These are phyloP conservation scores for Myxozyma sirexii DNA, from an alignment of 805 yeast species.

Conservation along the genomic window DNA sequence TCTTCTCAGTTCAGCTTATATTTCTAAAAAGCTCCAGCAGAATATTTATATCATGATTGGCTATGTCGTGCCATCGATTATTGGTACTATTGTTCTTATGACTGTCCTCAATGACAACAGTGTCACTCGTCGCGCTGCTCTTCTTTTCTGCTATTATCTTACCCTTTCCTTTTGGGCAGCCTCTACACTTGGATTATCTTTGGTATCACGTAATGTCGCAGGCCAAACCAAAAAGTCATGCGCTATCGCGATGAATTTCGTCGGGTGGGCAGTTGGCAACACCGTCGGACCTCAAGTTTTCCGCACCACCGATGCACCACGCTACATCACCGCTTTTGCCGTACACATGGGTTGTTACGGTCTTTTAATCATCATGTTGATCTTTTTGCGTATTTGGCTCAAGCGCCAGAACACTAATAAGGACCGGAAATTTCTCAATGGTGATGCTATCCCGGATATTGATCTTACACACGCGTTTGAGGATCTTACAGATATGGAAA, in stretches of 20 bases:
- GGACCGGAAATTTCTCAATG: not conserved
- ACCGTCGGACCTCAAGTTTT: conserved; percentile 68
- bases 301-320: conserved; percentile 55
- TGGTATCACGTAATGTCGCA: conserved; percentile 38
- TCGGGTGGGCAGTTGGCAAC: conserved; percentile 52
- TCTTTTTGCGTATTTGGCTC: conserved; percentile 17
- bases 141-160: conserved; percentile 42
- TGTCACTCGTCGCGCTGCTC: conserved; percentile 36
- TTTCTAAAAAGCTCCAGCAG: conserved; percentile 31
- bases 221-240: conserved; percentile 39
- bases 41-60: conserved; percentile 39
- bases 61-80: conserved; percentile 42
- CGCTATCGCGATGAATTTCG: conserved; percentile 23
- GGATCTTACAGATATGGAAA: conserved; percentile 21
- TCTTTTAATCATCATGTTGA: conserved; percentile 11
- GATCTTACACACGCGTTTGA: conserved; percentile 21
- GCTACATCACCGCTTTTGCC: conserved; percentile 43
- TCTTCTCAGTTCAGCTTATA: conserved; percentile 37
- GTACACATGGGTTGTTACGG: conserved; percentile 27
- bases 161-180: conserved; percentile 38
- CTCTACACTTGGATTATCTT: conserved; percentile 21
- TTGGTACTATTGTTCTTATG: conserved; percentile 42
- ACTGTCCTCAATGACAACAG: conserved; percentile 37
- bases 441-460: conserved; percentile 14
- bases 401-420: conserved; percentile 9